Evolutionary conservation across 371 early-diverging fungal genomes (phyloP), one percentile per base, ranked within the genome.

Genomic region (Zopfochytrium polystomum): DNA sequence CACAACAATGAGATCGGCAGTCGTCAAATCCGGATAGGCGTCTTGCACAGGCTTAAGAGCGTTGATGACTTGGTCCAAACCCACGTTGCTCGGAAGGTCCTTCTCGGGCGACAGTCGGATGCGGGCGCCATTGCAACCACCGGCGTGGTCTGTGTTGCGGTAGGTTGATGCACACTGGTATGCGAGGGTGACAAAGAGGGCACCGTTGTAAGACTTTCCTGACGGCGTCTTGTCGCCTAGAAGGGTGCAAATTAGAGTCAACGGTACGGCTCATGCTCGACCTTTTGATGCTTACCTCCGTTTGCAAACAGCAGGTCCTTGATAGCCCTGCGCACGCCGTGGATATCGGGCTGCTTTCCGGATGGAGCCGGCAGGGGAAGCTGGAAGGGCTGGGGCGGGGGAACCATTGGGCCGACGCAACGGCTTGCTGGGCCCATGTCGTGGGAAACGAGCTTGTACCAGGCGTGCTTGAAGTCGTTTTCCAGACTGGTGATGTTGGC

Each of bases 91-190:
- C 18, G 47, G 43, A 13, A 29, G 61, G 43, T 54, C 57, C 27
- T 52, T 60, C 54, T 68, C 60, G 25, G 69, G 69, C 25, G 33
- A 27, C 23, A 64, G 46, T 5, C 59, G 60, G 55, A 68, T 63
- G 23, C 64, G n/a, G 15, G 69, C 69, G 20, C 69, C 69, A 44
- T 67, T 67, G 46, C 47, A 33, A 2, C 68, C 68, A 23, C 68
- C 68, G 20, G 18, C 25, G 48, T 54, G 31, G 52, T 68, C 69
- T 20, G 61, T 60, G n/a, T 13, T 49, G 35, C 69, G 64, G 61
- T 55, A 68, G 11, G 63, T 68, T n/a, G 59, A 55, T 7, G 65
- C 65, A 25, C 60, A 68, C 38, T 58, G 53, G 30, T 53, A 63
- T 1, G 68, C 64, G 23, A 68, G 48, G 38, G 32, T 44, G 7